These are phyloP conservation scores for Chrysosporium keratinophilum DNA, from an alignment of 2,329 filamentous ascomycete species.

Conservation along the genomic window DNA sequence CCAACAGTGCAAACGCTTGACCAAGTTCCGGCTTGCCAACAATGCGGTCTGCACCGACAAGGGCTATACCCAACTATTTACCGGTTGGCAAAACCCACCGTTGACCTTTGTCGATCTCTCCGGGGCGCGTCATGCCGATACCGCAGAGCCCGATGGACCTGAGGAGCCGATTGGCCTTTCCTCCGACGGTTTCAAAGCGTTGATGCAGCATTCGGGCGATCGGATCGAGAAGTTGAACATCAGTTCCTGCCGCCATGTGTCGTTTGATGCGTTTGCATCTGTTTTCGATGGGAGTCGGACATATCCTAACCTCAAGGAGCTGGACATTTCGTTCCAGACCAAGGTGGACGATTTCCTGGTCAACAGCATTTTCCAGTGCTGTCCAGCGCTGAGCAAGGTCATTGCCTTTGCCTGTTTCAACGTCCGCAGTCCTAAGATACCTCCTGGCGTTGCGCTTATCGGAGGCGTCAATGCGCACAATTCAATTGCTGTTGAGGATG, in stretches of 20 bases:
- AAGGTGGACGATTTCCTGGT: conserved; percentile 38
- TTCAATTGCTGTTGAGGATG: conserved; percentile 9
- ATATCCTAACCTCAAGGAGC: conserved; percentile 50
- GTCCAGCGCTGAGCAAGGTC: conserved; percentile 43
- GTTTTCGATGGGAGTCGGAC: conserved; percentile 50
- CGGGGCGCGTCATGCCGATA: conserved; percentile 66
- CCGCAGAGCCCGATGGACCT: conserved; percentile 51
- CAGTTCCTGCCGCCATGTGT: conserved; percentile 76
- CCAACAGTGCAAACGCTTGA: conserved; percentile 54
- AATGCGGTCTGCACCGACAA: conserved; percentile 66
- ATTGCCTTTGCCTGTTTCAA: conserved; percentile 55
- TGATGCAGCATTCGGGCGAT: conserved; percentile 73
- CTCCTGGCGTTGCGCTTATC: conserved; percentile 49
- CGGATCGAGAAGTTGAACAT: conserved; percentile 60
- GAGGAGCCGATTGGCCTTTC: conserved; percentile 58
- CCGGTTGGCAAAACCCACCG: conserved; percentile 61
- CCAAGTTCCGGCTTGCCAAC: conserved; percentile 71
- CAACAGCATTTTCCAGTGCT: conserved; percentile 37
- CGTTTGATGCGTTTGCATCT: conserved; percentile 58
- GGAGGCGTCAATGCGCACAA: conserved; percentile 47
- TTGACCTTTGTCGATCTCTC: conserved; percentile 64
- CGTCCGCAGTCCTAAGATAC: conserved; percentile 46
- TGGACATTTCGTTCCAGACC: conserved; percentile 63
- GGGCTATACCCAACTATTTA: conserved; percentile 64
- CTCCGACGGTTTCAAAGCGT: conserved; percentile 61